These are phyloP conservation scores for Rubia occidens DNA, from an alignment of 305 asterid genomes.

Conservation along the genomic window DNA sequence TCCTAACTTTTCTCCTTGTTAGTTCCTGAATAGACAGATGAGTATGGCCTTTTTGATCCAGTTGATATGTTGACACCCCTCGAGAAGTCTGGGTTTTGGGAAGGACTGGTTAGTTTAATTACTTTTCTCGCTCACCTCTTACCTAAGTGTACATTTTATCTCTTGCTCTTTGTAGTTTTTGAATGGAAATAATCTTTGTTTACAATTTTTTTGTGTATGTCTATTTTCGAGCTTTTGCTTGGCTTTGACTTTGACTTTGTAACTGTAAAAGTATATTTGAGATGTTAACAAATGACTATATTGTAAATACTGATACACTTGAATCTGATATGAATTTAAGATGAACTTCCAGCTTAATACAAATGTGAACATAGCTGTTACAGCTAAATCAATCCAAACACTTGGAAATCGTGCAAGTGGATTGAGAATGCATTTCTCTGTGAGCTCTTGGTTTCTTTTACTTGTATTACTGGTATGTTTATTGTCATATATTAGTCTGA, in stretches of 20 bases:
- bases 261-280: background rate
- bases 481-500: too few species aligned
- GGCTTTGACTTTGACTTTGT: background rate
- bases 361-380: constrained; percentile 97
- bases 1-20: constrained; percentile 31
- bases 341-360: constrained; percentile 70
- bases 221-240: background rate
- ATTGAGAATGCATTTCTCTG: constrained; percentile 78
- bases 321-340: constrained; percentile 2
- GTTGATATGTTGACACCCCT: constrained; percentile 79
- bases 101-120: constrained; percentile 72
- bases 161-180: background rate
- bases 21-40: constrained; percentile 93
- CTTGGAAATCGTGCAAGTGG: constrained; percentile 97
- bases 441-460: constrained; percentile 70
- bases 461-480: constrained; percentile 73
- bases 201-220: constrained; percentile 12
- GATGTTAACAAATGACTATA: background rate
- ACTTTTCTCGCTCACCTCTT: constrained; percentile 6
- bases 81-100: constrained; percentile 99
- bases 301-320: background rate
- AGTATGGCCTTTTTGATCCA: constrained; percentile 95
- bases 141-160: background rate
- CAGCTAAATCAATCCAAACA: constrained; percentile 93
- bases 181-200: constrained; percentile 15